Conservation (phyloP, 306 rosid species). For the Cicer pinnatifidum region DNA sequence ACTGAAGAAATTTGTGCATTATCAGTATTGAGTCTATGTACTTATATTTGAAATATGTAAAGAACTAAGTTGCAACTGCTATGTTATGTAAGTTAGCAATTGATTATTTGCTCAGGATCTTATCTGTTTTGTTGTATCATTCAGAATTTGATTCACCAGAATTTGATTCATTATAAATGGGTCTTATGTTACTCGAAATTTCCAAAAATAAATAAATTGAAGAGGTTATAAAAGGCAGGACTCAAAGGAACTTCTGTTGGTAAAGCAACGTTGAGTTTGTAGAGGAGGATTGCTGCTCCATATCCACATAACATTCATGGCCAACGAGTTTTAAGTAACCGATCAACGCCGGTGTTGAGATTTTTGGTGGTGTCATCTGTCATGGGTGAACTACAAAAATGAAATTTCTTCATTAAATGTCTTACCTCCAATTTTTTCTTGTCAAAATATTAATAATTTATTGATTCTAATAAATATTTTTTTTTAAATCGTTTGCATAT, state of each 20-base stretch:
- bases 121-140: background rate
- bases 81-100: background rate
- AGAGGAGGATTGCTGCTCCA: too few relatives aligned
- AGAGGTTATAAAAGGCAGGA: background rate
- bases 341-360: too few relatives aligned
- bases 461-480: too few relatives aligned
- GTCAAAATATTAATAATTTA: too few relatives aligned
- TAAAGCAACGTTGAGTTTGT: background rate
- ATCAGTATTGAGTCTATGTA: slow-evolving; percentile 11
- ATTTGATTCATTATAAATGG: background rate
- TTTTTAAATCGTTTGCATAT: too few relatives aligned
- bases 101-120: slow-evolving; percentile 4
- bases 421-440: too few relatives aligned
- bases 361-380: too few relatives aligned
- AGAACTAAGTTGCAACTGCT: background rate
- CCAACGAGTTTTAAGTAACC: too few relatives aligned
- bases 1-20: background rate
- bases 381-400: too few relatives aligned
- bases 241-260: too few relatives aligned
- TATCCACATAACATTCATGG: too few relatives aligned
- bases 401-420: too few relatives aligned
- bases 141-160: background rate
- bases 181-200: background rate
- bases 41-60: background rate
- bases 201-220: background rate